Percentiles rank a stretch among this genome's conserved stretches.
Evolutionary conservation across 306 rosid species (phyloP).

Genomic region (Gastrolobium villosum): DNA sequence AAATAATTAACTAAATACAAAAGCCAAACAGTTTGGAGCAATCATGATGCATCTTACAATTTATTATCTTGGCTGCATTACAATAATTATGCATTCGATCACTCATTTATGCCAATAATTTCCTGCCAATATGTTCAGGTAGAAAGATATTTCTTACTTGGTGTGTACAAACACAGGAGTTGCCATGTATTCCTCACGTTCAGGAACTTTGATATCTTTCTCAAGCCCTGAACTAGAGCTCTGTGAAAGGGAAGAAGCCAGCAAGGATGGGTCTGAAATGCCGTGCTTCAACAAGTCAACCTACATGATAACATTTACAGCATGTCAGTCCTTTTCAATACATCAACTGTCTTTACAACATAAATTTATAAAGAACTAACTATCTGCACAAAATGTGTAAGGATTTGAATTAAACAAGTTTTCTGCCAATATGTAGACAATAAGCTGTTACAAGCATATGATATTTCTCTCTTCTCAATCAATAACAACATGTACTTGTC

Average conservation of each 20-base stretch:
- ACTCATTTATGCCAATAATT: constrained; percentile 24
- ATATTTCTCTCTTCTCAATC: constrained; percentile 12
- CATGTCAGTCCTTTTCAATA: background rate
- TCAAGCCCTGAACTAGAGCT: constrained; percentile 68
- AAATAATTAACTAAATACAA: constrained; percentile 1
- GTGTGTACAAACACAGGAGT: constrained; percentile 85
- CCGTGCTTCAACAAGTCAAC: constrained; percentile 92
- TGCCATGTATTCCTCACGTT: constrained; percentile 71
- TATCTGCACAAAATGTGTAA: constrained; percentile 17
- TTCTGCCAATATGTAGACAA: constrained; percentile 4
- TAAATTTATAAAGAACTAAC: constrained; percentile 13
- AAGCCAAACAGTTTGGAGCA: constrained; percentile 19
- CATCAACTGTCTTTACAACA: background rate
- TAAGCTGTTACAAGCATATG: background rate
- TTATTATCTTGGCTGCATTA: constrained; percentile 21
- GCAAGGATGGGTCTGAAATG: constrained; percentile 78
- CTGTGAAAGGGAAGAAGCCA: constrained; percentile 62
- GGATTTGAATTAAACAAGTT: constrained; percentile 16
- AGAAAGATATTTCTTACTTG: constrained; percentile 63
- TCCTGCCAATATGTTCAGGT: background rate
- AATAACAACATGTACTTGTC: background rate
- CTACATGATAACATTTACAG: constrained; percentile 53
- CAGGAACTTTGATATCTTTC: constrained; percentile 59
- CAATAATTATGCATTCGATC: background rate
- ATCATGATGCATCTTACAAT: constrained; percentile 27